These are phyloP conservation scores for Falciphora oryzae DNA, from an alignment of 2,329 filamentous ascomycete genomes.

Conservation along the genomic window DNA sequence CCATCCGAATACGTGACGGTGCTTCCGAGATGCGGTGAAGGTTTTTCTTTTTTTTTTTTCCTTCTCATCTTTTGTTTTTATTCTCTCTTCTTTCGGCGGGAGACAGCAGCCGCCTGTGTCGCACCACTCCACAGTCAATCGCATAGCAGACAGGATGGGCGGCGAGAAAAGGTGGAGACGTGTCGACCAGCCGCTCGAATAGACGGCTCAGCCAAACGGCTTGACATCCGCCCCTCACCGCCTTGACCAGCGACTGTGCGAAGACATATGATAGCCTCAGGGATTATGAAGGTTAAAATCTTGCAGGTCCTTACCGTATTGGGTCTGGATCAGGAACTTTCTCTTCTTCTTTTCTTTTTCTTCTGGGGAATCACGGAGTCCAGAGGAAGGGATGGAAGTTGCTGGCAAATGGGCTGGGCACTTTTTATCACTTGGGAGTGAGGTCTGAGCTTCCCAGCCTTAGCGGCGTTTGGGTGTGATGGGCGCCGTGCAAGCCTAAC, in stretches of 20 bases:
- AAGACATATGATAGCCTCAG: background rate
- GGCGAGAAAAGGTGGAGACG: background rate
- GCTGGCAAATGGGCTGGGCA: no score
- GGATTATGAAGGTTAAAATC: background rate
- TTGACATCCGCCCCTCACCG: constrained; percentile 7
- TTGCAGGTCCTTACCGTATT: background rate
- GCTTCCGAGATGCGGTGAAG: background rate
- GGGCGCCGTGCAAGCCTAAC: no score
- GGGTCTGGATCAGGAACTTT: background rate
- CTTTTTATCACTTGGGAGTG: no score
- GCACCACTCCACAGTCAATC: background rate
- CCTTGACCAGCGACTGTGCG: background rate
- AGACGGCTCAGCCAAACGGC: constrained; percentile 8
- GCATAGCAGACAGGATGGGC: background rate
- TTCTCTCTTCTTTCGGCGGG: background rate
- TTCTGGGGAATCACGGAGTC: no score
- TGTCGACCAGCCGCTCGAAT: background rate
- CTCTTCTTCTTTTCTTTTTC: background rate
- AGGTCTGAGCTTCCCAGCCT: no score
- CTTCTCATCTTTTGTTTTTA: background rate
- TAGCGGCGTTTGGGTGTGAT: no score
- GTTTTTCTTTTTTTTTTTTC: background rate
- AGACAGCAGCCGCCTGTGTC: background rate
- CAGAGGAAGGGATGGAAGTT: no score
- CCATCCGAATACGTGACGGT: background rate